Base-by-base conservation (phyloP, 306 rosid species). In the Amphicarpaea edgeworthii region DNA sequence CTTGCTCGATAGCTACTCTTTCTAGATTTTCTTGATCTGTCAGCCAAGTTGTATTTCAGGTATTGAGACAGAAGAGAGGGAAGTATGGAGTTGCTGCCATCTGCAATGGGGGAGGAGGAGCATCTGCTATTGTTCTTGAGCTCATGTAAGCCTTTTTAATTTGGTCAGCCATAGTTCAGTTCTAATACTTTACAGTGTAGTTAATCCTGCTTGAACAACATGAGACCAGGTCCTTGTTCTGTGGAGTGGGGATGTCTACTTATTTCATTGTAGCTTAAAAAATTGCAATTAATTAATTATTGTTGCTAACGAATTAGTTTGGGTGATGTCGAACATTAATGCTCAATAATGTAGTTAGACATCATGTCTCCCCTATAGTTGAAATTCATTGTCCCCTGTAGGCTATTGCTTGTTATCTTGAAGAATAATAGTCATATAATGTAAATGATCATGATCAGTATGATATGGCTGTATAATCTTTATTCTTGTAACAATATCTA, bases 101-200 rank as follows among this genome's bases (percentile, higher is more conserved):
- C 64, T 94, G 98, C 88, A 92, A 94, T 30, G 98, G 98, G 16
- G 98, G 97, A 79, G 98, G 98, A 53, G 98, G 98, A 9, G 97
- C 98, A n/a, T 94, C 98, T 54, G 91, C 98, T 23, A 83, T 94
- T 63, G 96, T 92, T 49, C 32, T 94, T 77, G 97, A 94, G 87
- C 87, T 86, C 78, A 71, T 85, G 97, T 94, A 90, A 91, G 91
- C 59, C 45, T 12, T 79, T 59, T 72, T 60, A 65, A 41, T 83
- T 69, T 49, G 76, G 12, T 66, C 28, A 32, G 60, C 69, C 55
- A 40, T 51, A 61, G 59, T 71, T 54, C 62, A 59, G 28, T 46
- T 17, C 24, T 26, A 1, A 45, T 43, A 50, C 15, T 70, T 2
- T 10, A 26, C 32, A 49, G 20, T 37, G 37, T 24, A 16, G 77